phyloP scores from a whole-genome alignment of 2,329 filamentous ascomycete species.

The Trichoderma brevicompactum region DNA sequence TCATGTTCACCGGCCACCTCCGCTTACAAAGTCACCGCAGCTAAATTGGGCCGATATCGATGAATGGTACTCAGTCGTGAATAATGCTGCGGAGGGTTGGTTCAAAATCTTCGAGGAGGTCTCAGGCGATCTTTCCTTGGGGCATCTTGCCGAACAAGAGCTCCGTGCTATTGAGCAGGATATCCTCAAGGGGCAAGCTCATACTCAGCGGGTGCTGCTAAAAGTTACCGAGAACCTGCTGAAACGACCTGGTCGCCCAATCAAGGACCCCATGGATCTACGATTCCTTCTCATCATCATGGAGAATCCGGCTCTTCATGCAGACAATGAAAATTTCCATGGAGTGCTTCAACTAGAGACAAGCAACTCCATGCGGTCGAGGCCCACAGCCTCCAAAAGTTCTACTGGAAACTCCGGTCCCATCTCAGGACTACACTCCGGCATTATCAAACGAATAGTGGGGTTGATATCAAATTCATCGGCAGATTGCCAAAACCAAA shows the following conservation, averaged over 20 bases:
- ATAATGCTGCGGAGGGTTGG: slow-evolving; percentile 73
- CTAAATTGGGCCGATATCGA: slow-evolving; percentile 75
- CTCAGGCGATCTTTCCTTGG: slow-evolving; percentile 37
- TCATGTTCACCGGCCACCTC: slow-evolving; percentile 24
- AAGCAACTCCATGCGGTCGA: slow-evolving; percentile 20
- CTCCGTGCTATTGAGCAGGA: slow-evolving; percentile 53
- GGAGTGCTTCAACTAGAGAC: slow-evolving; percentile 46
- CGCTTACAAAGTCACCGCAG: slow-evolving; percentile 56
- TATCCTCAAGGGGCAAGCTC: slow-evolving; percentile 63
- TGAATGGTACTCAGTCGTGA: slow-evolving; percentile 74
- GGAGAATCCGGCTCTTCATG: slow-evolving; percentile 75
- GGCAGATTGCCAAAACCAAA: slow-evolving; percentile 73
- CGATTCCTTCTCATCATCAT: slow-evolving; percentile 79
- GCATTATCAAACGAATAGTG: slow-evolving; percentile 81
- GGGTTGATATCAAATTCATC: slow-evolving; percentile 79
- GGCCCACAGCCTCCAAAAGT: slow-evolving; percentile 32
- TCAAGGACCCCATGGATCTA: slow-evolving; percentile 70
- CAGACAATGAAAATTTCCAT: slow-evolving; percentile 45
- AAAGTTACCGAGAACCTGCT: slow-evolving; percentile 80
- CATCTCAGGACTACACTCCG: slow-evolving; percentile 71
- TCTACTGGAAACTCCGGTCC: slow-evolving; percentile 45
- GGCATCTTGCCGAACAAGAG: slow-evolving; percentile 42
- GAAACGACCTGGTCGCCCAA: slow-evolving; percentile 73
- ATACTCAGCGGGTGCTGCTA: slow-evolving; percentile 70
- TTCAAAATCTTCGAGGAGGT: slow-evolving; percentile 61